These are phyloP conservation scores for Salix suchowensis DNA, from an alignment of 345 rosid genomes.

Conservation along the genomic window DNA sequence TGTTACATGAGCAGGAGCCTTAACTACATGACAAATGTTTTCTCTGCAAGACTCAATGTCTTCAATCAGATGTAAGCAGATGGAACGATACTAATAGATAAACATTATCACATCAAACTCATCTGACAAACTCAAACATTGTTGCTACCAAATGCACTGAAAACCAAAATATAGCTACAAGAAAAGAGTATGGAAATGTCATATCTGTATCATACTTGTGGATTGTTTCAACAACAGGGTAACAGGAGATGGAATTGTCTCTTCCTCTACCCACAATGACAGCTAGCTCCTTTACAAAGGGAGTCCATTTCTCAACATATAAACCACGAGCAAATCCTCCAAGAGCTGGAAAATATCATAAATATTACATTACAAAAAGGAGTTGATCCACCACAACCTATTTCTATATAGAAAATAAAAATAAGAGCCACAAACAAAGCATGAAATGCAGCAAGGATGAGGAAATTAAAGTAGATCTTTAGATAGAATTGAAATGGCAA, in stretches of 20 bases:
- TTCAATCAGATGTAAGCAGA: conserved; percentile 5
- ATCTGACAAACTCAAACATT: not conserved
- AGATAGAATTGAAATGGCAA: not conserved
- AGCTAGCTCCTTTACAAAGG: conserved; percentile 90
- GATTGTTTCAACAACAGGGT: conserved; percentile 91
- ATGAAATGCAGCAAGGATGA: not conserved
- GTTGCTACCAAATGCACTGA: not conserved
- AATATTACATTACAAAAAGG: not conserved
- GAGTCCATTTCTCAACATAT: conserved; percentile 95
- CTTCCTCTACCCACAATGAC: conserved; percentile 93
- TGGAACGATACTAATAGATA: not conserved
- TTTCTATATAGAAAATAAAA: not conserved
- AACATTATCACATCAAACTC: not conserved
- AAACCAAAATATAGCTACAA: not conserved
- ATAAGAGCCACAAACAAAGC: not conserved
- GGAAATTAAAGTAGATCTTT: not conserved
- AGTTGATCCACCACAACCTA: not conserved
- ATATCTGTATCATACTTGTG: conserved; percentile 52
- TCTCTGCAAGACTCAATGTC: conserved; percentile 47
- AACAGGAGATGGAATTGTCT: conserved; percentile 73
- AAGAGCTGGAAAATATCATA: conserved; percentile 48
- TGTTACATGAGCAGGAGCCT: conserved; percentile 82
- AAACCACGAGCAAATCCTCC: conserved; percentile 75
- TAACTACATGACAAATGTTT: conserved; percentile 92
- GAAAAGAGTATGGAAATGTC: not conserved